Evolutionary conservation across 768 basidiomycete species (phyloP).

Genomic region (Cystofilobasidium capitatum): DNA sequence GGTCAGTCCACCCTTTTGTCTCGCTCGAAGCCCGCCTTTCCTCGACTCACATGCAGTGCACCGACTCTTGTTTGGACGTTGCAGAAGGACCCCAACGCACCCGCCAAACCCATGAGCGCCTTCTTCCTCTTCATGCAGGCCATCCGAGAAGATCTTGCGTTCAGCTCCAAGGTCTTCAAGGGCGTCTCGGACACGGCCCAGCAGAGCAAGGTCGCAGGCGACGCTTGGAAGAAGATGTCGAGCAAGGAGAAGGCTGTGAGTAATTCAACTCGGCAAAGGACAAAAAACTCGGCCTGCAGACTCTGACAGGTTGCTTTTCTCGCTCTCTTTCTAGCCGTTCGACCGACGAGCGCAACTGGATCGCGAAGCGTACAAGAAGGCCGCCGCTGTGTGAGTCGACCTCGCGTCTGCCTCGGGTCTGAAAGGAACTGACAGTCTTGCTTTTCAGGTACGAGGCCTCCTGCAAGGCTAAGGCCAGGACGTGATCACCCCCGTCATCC

Average conservation of each 20-base stretch:
- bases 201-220: constrained; percentile 86
- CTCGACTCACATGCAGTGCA: neutral
- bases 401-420: too few species aligned
- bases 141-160: constrained; percentile 64
- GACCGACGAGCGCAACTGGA: neutral
- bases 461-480: too few species aligned
- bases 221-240: constrained; percentile 84
- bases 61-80: neutral
- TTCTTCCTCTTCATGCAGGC: constrained; percentile 92
- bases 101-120: constrained; percentile 86
- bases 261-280: neutral
- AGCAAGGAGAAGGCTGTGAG: constrained; percentile 84
- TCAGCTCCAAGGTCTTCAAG: constrained; percentile 74
- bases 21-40: neutral
- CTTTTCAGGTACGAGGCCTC: too few species aligned
- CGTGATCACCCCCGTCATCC: too few species aligned
- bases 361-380: neutral
- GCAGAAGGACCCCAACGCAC: constrained; percentile 83
- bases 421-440: too few species aligned
- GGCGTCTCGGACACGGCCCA: constrained; percentile 88
- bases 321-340: neutral
- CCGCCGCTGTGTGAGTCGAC: neutral
- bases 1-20: neutral
- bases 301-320: neutral
- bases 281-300: too few species aligned